These are phyloP conservation scores for Syncephalis plumigaleata DNA, from an alignment of 371 early-diverging fungal genomes.

Conservation along the genomic window DNA sequence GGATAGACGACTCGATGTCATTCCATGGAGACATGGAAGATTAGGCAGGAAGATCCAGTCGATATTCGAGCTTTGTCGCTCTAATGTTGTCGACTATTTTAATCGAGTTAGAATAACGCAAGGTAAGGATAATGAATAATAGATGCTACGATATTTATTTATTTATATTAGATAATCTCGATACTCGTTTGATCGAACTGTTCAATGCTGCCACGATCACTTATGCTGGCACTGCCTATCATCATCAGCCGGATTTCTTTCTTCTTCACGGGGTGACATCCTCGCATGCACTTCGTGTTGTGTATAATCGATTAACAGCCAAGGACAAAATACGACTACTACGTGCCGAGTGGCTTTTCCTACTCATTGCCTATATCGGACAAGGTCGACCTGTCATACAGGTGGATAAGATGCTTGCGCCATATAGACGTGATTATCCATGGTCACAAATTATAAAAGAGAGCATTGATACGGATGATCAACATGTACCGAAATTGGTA, in stretches of 20 bases:
- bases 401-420: no score
- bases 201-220: neutral
- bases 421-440: no score
- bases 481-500: no score
- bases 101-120: neutral
- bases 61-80: neutral
- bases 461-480: no score
- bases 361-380: no score
- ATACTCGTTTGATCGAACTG: neutral
- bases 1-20: neutral
- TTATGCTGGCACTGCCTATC: neutral
- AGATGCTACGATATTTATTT: neutral
- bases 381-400: no score
- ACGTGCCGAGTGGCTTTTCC: no score
- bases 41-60: neutral
- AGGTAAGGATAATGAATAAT: neutral
- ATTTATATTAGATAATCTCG: neutral
- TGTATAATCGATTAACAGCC: neutral
- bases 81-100: neutral
- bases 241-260: conserved; percentile 2
- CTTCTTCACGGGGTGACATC: conserved; percentile 3
- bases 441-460: no score
- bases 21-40: neutral
- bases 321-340: conserved; percentile 1
- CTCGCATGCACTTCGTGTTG: neutral